phyloP scores from a whole-genome alignment of 1,284 basidiomycete genomes.

The Marasmius fiardii region DNA sequence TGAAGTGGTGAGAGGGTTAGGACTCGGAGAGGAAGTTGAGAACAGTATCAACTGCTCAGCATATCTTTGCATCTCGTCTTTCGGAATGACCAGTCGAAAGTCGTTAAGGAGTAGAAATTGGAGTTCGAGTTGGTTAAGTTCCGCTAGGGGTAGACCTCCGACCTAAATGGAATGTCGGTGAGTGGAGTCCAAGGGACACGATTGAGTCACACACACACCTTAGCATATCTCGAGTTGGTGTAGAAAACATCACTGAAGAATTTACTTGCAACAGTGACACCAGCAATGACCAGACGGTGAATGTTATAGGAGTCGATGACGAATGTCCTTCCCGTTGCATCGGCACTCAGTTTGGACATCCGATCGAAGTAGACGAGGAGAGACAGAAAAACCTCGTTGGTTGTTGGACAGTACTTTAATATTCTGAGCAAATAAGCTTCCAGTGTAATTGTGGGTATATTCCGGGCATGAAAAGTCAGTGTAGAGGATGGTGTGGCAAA shows the following conservation, averaged over 20 bases:
- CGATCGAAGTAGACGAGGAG: conserved; percentile 97
- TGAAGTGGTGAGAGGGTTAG: conserved; percentile 20
- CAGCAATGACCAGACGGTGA: conserved; percentile 94
- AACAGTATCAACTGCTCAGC: conserved; percentile 83
- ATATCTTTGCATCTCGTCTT: conserved; percentile 93
- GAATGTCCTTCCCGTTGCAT: conserved; percentile 72
- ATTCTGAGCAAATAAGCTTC: conserved; percentile 95
- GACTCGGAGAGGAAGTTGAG: conserved; percentile 36
- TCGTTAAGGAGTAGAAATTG: conserved; percentile 97
- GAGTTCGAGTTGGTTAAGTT: conserved; percentile 95
- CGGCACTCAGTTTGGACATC: conserved; percentile 69
- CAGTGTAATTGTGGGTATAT: conserved; percentile 92
- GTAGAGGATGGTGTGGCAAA: conserved; percentile 79
- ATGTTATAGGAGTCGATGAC: conserved; percentile 98
- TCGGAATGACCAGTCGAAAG: conserved; percentile 85
- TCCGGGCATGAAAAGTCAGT: conserved; percentile 93
- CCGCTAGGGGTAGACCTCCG: conserved; percentile 90
- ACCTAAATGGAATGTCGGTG: conserved; percentile 49
- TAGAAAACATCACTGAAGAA: conserved; percentile 99
- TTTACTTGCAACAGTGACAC: conserved; percentile 97
- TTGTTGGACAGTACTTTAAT: conserved; percentile 97
- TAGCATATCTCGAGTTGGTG: conserved; percentile 98
- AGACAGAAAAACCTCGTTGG: conserved; percentile 95
- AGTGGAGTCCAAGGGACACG: no score
- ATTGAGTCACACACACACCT: conserved; percentile 53